Percentiles rank a stretch among this genome's conserved stretches.
phyloP scores from a whole-genome alignment of 208 protist genomes.

The Acanthamoeba divionensis region DNA sequence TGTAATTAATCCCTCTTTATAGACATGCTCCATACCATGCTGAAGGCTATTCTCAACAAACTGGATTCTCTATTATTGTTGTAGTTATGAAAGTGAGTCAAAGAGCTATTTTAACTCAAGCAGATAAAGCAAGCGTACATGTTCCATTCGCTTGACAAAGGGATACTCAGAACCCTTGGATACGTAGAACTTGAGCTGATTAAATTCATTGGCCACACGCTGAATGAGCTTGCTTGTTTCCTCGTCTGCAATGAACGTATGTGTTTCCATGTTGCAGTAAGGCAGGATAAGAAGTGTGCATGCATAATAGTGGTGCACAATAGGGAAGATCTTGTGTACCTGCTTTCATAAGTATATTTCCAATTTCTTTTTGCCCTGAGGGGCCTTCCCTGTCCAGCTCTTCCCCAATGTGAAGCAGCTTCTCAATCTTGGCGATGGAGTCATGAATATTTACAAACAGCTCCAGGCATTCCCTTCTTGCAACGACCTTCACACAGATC shows the following conservation, averaged over 20 bases:
- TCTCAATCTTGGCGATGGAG: conserved; percentile 45
- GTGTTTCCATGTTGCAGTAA: too few species aligned
- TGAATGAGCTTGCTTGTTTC: conserved; percentile 43
- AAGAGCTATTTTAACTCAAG: too few species aligned
- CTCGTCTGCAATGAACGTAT: conserved; percentile 34
- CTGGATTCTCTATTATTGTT: not conserved
- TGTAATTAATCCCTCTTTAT: conserved; percentile 20
- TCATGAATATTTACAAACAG: conserved; percentile 41
- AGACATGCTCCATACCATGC: conserved; percentile 20
- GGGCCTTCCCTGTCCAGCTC: not conserved
- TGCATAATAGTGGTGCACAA: not conserved
- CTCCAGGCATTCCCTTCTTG: conserved; percentile 16
- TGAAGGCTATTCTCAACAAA: conserved; percentile 43
- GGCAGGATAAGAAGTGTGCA: not conserved
- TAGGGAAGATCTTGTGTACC: not conserved
- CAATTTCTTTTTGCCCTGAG: not conserved
- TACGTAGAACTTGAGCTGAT: conserved; percentile 53
- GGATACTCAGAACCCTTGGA: conserved; percentile 24
- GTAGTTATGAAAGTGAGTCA: too few species aligned
- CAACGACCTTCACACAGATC: not conserved
- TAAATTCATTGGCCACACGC: conserved; percentile 42
- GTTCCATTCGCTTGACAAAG: conserved; percentile 7
- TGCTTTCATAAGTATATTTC: conserved; percentile 2
- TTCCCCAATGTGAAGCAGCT: not conserved
- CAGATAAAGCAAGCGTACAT: not conserved